Evolutionary conservation across 2,329 filamentous ascomycete species (phyloP).

Genomic region (Teratosphaeria pseudoeucalypti): DNA sequence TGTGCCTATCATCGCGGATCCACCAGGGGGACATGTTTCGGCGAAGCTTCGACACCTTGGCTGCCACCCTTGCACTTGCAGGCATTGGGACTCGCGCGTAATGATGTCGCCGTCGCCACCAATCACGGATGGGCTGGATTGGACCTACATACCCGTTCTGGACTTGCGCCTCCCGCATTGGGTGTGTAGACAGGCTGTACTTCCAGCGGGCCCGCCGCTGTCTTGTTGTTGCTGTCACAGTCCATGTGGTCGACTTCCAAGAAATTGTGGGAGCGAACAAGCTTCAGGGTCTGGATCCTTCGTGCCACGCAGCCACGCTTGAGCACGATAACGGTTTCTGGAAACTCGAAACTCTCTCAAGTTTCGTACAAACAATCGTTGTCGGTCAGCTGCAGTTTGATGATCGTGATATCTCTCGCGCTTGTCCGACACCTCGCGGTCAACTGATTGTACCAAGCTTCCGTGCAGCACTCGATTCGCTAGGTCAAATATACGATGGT

Average conservation of each 20-base stretch:
- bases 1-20: neutral
- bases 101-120: neutral
- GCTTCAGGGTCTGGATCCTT: neutral
- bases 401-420: neutral
- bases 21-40: neutral
- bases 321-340: neutral
- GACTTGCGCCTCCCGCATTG: neutral
- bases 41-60: neutral
- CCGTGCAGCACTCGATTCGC: no score
- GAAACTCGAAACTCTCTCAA: neutral
- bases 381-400: neutral
- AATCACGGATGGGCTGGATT: neutral
- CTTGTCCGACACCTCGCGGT: neutral
- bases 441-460: neutral
- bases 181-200: neutral
- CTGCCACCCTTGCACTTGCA: neutral
- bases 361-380: neutral
- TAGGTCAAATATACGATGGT: no score
- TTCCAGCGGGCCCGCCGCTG: neutral
- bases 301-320: neutral
- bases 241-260: neutral
- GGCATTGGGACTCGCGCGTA: neutral
- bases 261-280: neutral
- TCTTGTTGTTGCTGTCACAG: neutral
- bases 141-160: neutral